phyloP scores from a whole-genome alignment of 2,329 filamentous ascomycete species.

The Hirsutella thompsonii region DNA sequence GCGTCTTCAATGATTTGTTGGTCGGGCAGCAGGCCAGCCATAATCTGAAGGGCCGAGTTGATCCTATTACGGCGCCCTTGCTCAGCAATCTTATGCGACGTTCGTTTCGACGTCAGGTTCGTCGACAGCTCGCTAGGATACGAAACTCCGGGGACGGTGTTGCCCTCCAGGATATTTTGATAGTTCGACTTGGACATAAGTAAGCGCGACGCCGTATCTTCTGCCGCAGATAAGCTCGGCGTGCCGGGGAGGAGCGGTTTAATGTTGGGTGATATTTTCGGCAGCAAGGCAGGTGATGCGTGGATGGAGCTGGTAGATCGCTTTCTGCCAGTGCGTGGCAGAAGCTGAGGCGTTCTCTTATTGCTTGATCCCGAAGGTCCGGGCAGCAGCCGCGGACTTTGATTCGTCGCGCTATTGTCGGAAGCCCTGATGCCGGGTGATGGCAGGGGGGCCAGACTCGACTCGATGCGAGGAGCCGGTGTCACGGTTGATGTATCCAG shows the following conservation, averaged over 20 bases:
- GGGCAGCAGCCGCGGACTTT: slow-evolving; percentile 50
- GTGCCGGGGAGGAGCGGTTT: slow-evolving; percentile 69
- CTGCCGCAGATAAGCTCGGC: slow-evolving; percentile 36
- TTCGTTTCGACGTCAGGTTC: slow-evolving; percentile 89
- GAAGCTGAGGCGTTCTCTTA: slow-evolving; percentile 42
- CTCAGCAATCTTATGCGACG: slow-evolving; percentile 95
- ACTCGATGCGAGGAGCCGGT: slow-evolving; percentile 22
- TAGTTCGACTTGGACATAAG: slow-evolving; percentile 95
- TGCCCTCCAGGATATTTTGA: slow-evolving; percentile 92
- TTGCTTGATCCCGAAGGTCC: slow-evolving; percentile 31
- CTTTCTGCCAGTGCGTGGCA: slow-evolving; percentile 51
- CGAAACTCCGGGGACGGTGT: slow-evolving; percentile 74
- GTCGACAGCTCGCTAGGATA: slow-evolving; percentile 87
- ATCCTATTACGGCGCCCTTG: slow-evolving; percentile 92
- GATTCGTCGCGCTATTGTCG: slow-evolving; percentile 39
- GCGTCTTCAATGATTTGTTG: slow-evolving; percentile 24
- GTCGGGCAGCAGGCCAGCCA: slow-evolving; percentile 71
- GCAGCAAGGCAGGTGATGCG: slow-evolving; percentile 75
- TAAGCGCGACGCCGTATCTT: slow-evolving; percentile 56
- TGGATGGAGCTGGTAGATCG: slow-evolving; percentile 61
- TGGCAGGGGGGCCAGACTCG: slow-evolving; percentile 26
- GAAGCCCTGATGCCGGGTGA: slow-evolving; percentile 34
- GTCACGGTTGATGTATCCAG: slow-evolving; percentile 30
- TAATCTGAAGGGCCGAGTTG: slow-evolving; percentile 84
- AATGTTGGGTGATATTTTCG: slow-evolving; percentile 87